Base-by-base conservation (phyloP, 352 stramenopile genomes). In the Stramenopiles sp. region DNA sequence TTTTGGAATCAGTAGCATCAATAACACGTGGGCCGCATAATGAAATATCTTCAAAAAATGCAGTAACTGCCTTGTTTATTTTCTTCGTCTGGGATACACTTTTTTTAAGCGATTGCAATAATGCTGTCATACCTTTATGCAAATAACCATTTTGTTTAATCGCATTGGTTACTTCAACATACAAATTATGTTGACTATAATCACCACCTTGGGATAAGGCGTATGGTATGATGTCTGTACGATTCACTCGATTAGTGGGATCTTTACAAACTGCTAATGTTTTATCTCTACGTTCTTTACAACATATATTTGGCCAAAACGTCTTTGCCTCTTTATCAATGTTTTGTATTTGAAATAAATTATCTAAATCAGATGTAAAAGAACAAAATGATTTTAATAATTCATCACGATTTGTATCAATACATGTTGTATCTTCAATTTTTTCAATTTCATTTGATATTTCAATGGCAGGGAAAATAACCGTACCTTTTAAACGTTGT, bases 331-430 rank as follows among this genome's bases (percentile, higher is more conserved):
- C 13, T 76, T 76, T 13, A 4, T 76, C 30, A 1, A 4, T 76
- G 4, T 13, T 13, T 76, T 76, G 65, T 13, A 76, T 76, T 13
- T 33, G 4, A 13, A 76, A 76, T 4, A 76, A 13, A 13, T 76
- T 76, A 20, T 76, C 65, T 13, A 76, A 76, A 33, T 76, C 65
- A 13, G 4, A 7, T 13, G 4, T 4, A 33, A 76, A 76, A 76
- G 4, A 13, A 13, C 65, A 76, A 13, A 76, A 76, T 13, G 65
- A 4, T 13, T 76, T 76, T 7, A 76, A 20, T 20, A 76, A 7
- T 76, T 76, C 65, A 13, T 76, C 65, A 13, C 65, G 65, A 13
- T 76, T n/a, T n/a, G n/a, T n/a, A n/a, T n/a, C n/a, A n/a, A 69
- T 69, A 27, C 53, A 69, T 20, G 53, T 69, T 23, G 53, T 69